Conservation (phyloP, 2,329 filamentous ascomycete genomes). For the Metarhizium sp. region DNA sequence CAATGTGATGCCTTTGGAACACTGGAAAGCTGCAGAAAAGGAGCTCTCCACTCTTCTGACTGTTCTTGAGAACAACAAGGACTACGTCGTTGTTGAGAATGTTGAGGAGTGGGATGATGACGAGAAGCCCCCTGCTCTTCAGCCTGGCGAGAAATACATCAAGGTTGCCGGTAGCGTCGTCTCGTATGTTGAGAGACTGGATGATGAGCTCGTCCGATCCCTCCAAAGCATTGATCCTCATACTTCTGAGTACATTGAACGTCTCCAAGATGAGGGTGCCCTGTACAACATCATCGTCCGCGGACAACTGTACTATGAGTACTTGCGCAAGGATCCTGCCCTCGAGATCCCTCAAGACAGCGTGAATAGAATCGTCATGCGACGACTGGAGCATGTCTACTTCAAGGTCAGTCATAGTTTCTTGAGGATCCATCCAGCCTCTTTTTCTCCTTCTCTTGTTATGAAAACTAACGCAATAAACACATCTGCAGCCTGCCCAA, state of each 20-base stretch:
- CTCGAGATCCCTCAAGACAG: slow-evolving; percentile 75
- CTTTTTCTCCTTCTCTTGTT: not conserved
- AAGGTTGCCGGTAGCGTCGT: slow-evolving; percentile 90
- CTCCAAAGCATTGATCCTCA: slow-evolving; percentile 96
- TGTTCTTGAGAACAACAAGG: slow-evolving; percentile 67
- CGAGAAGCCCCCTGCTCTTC: slow-evolving; percentile 75
- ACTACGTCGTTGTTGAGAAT: slow-evolving; percentile 80
- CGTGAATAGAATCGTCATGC: slow-evolving; percentile 86
- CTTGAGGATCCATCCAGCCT: not conserved
- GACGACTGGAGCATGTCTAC: slow-evolving; percentile 93
- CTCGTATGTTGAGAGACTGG: slow-evolving; percentile 87
- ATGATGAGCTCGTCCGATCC: slow-evolving; percentile 96
- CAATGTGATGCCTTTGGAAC: slow-evolving; percentile 83
- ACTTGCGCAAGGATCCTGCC: slow-evolving; percentile 58
- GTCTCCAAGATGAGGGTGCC: slow-evolving; percentile 79
- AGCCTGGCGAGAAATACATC: slow-evolving; percentile 68
- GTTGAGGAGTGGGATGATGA: slow-evolving; percentile 99
- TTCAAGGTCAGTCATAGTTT: slow-evolving; percentile 60
- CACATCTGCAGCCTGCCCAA: slow-evolving; percentile 56
- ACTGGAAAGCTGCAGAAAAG: slow-evolving; percentile 91
- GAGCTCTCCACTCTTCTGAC: slow-evolving; percentile 72
- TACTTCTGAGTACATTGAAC: slow-evolving; percentile 96
- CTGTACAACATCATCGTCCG: slow-evolving; percentile 92
- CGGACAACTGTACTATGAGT: slow-evolving; percentile 80
- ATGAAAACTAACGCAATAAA: not conserved